These are phyloP conservation scores for Escovopsis sp. DNA, from an alignment of 2,329 filamentous ascomycete species.

Conservation along the genomic window DNA sequence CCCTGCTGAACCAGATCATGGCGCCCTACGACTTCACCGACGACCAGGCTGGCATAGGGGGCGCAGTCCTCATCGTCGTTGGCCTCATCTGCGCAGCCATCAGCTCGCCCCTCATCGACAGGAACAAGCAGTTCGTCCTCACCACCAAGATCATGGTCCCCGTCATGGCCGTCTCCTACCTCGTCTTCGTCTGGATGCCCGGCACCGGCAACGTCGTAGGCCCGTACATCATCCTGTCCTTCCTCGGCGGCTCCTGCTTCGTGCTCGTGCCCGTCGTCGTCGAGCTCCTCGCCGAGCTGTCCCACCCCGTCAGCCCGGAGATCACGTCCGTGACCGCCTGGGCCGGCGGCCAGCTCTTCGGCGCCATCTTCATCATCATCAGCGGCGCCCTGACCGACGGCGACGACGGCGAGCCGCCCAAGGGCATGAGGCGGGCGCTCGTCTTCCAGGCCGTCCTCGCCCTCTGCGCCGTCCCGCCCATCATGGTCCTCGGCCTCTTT, in stretches of 20 bases:
- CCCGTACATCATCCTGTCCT: conserved; percentile 58
- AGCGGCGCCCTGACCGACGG: conserved; percentile 58
- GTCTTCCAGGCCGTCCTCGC: conserved; percentile 67
- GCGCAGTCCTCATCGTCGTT: conserved; percentile 77
- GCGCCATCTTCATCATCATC: conserved; percentile 71
- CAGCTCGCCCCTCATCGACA: conserved; percentile 68
- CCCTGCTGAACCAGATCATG: conserved; percentile 81
- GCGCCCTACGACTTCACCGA: conserved; percentile 73
- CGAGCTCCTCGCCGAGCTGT: conserved; percentile 77
- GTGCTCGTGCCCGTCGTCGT: conserved; percentile 68
- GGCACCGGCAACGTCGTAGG: conserved; percentile 45
- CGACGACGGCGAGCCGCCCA: conserved; percentile 38
- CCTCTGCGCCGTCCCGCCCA: conserved; percentile 48
- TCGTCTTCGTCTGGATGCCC: conserved; percentile 68
- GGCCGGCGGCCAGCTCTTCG: conserved; percentile 73
- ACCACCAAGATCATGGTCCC: conserved; percentile 64
- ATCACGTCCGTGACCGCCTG: conserved; percentile 73
- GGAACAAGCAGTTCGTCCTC: conserved; percentile 63
- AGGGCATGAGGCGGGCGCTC: conserved; percentile 60
- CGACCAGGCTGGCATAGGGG: conserved; percentile 75
- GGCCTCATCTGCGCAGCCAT: conserved; percentile 68
- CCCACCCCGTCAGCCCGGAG: conserved; percentile 75
- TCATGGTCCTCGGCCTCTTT: conserved; percentile 56
- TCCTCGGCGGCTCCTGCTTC: conserved; percentile 72
- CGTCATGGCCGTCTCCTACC: conserved; percentile 56